Conservation (phyloP, 2,329 filamentous ascomycete genomes). For the Colletotrichum melonis region DNA sequence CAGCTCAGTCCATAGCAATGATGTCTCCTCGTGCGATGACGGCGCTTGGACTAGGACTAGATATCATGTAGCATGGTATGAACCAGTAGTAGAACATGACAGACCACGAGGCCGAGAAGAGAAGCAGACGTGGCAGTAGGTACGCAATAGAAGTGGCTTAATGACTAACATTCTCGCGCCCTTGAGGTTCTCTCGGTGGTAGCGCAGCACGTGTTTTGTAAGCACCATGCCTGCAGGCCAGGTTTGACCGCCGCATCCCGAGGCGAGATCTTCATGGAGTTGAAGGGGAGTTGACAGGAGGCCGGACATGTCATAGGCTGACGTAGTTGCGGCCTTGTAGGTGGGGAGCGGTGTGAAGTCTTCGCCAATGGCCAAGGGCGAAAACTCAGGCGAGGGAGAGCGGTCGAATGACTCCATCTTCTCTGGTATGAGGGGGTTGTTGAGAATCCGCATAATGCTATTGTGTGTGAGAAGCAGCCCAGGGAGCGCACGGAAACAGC, state of each 20-base stretch:
- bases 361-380: conserved; percentile 62
- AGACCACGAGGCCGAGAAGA: background rate
- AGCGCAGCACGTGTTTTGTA: conserved; percentile 84
- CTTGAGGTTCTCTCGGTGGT: conserved; percentile 71
- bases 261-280: conserved; percentile 85
- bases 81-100: background rate
- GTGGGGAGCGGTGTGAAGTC: conserved; percentile 69
- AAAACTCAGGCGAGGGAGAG: conserved; percentile 61
- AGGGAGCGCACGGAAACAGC: background rate
- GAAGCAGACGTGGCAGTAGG: background rate
- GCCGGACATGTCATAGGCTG: conserved; percentile 75
- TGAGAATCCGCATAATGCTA: conserved; percentile 33
- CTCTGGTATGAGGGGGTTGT: conserved; percentile 29
- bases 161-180: conserved; percentile 78
- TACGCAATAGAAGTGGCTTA: background rate
- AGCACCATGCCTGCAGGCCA: conserved; percentile 96
- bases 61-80: background rate
- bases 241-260: conserved; percentile 91
- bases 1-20: conserved; percentile 4
- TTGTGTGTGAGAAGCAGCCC: background rate
- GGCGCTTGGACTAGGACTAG: background rate
- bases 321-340: conserved; percentile 66
- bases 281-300: conserved; percentile 76
- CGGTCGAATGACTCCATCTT: conserved; percentile 29
- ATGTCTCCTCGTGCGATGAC: background rate